phyloP scores from a whole-genome alignment of 768 basidiomycete genomes.

The Lenzites betulinus region DNA sequence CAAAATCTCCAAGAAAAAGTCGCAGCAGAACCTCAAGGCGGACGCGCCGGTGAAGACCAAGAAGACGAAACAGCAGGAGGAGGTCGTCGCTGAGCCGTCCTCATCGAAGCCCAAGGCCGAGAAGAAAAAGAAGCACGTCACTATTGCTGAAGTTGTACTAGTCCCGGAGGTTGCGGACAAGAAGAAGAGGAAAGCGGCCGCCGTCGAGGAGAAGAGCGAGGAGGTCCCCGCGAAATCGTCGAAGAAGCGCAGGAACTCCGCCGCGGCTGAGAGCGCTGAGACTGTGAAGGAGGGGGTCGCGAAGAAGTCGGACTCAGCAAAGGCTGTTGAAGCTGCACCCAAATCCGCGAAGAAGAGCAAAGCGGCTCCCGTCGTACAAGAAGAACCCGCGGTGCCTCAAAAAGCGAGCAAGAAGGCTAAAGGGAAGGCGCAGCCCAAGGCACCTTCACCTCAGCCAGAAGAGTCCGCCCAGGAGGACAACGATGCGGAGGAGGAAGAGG shows the following conservation, averaged over 20 bases:
- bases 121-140: constrained; percentile 7
- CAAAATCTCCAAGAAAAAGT: constrained; percentile 26
- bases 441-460: constrained; percentile 10
- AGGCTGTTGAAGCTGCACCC: neutral
- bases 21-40: constrained; percentile 14
- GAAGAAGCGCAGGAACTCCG: constrained; percentile 9
- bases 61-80: neutral
- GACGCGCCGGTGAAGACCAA: constrained; percentile 21
- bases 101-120: neutral
- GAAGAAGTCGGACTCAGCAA: neutral
- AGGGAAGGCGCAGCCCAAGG: constrained; percentile 13
- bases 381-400: neutral
- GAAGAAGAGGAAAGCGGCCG: constrained; percentile 9
- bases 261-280: neutral
- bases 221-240: constrained; percentile 6
- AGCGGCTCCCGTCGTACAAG: neutral
- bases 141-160: neutral
- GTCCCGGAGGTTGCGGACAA: constrained; percentile 5
- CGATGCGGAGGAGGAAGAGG: constrained; percentile 1
- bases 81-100: neutral
- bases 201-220: constrained; percentile 1
- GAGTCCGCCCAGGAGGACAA: constrained; percentile 13
- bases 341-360: constrained; percentile 14
- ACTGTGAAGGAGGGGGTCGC: neutral
- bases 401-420: constrained; percentile 13